Percentiles rank a stretch among this genome's conserved stretches.
These are phyloP conservation scores for Niebla homalea DNA, from an alignment of 495 filamentous ascomycete genomes.

Conservation along the genomic window DNA sequence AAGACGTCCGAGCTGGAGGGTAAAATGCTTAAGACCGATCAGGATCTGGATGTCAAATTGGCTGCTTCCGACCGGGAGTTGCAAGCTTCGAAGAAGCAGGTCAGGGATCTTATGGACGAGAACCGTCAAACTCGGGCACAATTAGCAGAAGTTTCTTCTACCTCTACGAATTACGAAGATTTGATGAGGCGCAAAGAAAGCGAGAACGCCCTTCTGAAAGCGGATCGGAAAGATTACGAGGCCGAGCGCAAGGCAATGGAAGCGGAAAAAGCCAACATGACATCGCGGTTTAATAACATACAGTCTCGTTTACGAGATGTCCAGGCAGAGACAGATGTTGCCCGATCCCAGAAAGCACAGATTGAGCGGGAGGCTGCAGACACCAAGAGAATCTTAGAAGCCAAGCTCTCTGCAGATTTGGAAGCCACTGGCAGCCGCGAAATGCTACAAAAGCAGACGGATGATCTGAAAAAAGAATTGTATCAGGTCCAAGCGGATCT, in stretches of 20 bases:
- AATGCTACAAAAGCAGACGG: conserved; percentile 74
- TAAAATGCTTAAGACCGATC: conserved; percentile 72
- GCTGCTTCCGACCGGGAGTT: conserved; percentile 71
- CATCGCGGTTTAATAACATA: conserved; percentile 66
- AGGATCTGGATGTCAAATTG: conserved; percentile 82
- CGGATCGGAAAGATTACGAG: conserved; percentile 67
- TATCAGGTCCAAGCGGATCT: conserved; percentile 78
- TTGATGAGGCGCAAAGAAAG: conserved; percentile 87
- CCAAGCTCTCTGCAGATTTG: conserved; percentile 76
- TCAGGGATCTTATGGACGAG: conserved; percentile 64
- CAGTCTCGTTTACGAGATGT: conserved; percentile 66
- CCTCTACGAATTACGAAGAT: conserved; percentile 89
- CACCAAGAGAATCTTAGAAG: conserved; percentile 73
- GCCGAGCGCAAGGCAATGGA: conserved; percentile 66
- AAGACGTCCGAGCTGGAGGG: conserved; percentile 80
- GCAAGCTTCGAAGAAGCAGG: conserved; percentile 51
- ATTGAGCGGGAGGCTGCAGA: conserved; percentile 82
- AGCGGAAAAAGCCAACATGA: conserved; percentile 53
- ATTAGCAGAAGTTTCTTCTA: conserved; percentile 73
- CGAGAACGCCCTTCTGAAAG: conserved; percentile 70
- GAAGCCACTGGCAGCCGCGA: conserved; percentile 75
- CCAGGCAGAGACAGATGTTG: conserved; percentile 75
- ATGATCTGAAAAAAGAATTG: conserved; percentile 73
- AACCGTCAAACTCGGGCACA: conserved; percentile 78
- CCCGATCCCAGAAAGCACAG: conserved; percentile 68